Evolutionary conservation across 75 land plant genomes (phyloP).

Genomic region (Selaginella tamariscina): DNA sequence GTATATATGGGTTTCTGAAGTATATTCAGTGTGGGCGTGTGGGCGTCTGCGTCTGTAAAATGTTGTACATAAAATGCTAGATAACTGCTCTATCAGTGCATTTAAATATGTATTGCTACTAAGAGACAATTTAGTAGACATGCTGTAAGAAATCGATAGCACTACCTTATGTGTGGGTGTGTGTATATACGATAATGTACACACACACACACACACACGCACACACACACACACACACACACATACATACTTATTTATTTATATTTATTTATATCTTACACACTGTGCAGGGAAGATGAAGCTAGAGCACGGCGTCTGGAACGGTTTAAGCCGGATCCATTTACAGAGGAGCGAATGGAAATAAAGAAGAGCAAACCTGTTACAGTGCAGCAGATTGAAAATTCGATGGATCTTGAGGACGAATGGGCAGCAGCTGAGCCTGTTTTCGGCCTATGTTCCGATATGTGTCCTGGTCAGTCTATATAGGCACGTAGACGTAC

Average conservation of each 20-base stretch:
- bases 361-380: constrained; percentile 6
- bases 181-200: too few relatives aligned
- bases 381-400: neutral
- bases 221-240: neutral
- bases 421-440: constrained; percentile 30
- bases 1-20: too few relatives aligned
- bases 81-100: too few relatives aligned
- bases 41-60: too few relatives aligned
- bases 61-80: too few relatives aligned
- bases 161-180: too few relatives aligned
- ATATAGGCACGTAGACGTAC: neutral
- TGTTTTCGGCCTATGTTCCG: constrained; percentile 66
- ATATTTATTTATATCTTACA: neutral
- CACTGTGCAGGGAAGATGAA: constrained; percentile 40
- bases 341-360: constrained; percentile 3
- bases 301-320: constrained; percentile 71
- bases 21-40: too few relatives aligned
- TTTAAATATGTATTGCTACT: too few relatives aligned
- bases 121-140: too few relatives aligned
- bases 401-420: constrained; percentile 24
- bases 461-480: constrained; percentile 90
- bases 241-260: neutral
- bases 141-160: too few relatives aligned
- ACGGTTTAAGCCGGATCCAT: constrained; percentile 45
- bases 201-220: neutral